phyloP scores from a whole-genome alignment of 1,284 basidiomycete species.

The Trichosporon coremiiforme region DNA sequence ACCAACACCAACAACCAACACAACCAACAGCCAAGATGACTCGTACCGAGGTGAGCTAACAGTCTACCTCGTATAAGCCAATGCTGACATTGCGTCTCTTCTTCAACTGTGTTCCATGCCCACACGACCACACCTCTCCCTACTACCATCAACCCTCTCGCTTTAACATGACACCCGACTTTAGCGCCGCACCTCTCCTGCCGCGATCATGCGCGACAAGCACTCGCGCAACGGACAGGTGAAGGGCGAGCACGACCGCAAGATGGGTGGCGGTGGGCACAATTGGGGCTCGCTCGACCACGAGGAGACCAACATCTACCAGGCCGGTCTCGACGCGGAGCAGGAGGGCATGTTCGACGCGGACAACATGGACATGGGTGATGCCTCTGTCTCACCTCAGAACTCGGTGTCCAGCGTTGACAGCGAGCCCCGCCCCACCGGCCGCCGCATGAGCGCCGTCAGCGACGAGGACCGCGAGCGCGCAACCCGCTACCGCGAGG shows the following conservation, averaged over 20 bases:
- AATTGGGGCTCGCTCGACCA: constrained; percentile 77
- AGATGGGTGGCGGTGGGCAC: constrained; percentile 74
- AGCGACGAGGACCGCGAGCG: constrained; percentile 67
- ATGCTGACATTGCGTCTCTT: no score
- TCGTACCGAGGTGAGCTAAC: no score
- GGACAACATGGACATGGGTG: constrained; percentile 53
- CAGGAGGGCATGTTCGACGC: constrained; percentile 56
- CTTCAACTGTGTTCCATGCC: constrained; percentile 10
- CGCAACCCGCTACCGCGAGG: constrained; percentile 50
- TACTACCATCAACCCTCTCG: no score
- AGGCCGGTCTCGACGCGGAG: constrained; percentile 50
- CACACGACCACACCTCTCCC: background rate
- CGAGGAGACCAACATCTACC: constrained; percentile 62
- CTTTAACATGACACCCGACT: no score
- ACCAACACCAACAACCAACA: no score
- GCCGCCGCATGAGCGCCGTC: constrained; percentile 54
- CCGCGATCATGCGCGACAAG: constrained; percentile 71
- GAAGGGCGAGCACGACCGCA: constrained; percentile 65
- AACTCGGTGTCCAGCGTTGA: no score
- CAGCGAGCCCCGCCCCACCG: constrained; percentile 31
- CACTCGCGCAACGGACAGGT: constrained; percentile 73
- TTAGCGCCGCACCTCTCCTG: constrained; percentile 65
- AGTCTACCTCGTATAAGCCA: no score
- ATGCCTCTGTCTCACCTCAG: constrained; percentile 16
- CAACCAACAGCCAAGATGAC: no score